These are phyloP conservation scores for Casuarina equisetifolia DNA, from an alignment of 306 rosid genomes.

Conservation along the genomic window DNA sequence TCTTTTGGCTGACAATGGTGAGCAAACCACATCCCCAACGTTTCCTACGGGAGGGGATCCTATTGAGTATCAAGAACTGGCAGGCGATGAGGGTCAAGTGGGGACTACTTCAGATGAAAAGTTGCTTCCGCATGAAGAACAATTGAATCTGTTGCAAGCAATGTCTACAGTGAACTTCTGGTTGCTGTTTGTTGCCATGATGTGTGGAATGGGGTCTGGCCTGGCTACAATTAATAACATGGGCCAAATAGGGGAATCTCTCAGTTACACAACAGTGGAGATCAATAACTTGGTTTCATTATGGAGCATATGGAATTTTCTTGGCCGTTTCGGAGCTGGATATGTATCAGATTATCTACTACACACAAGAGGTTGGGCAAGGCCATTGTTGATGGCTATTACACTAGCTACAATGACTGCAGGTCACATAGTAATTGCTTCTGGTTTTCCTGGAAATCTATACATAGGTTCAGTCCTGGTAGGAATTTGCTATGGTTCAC, in stretches of 20 bases:
- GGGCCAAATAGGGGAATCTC: slow-evolving; percentile 86
- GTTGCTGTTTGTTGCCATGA: slow-evolving; percentile 77
- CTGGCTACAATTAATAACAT: slow-evolving; percentile 79
- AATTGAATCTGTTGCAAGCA: slow-evolving; percentile 57
- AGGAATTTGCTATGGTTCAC: slow-evolving; percentile 83
- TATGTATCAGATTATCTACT: slow-evolving; percentile 72
- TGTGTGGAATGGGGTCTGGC: slow-evolving; percentile 89
- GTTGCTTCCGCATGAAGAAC: slow-evolving; percentile 33
- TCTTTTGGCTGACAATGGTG: slow-evolving; percentile 22
- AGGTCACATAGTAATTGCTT: slow-evolving; percentile 71
- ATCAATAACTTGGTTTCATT: slow-evolving; percentile 68
- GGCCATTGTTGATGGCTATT: slow-evolving; percentile 65
- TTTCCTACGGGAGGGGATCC: slow-evolving; percentile 23
- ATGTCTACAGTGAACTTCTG: slow-evolving; percentile 67
- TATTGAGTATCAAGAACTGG: slow-evolving; percentile 48
- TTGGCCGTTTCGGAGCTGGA: slow-evolving; percentile 91
- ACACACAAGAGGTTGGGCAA: slow-evolving; percentile 69
- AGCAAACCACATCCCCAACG: slow-evolving; percentile 26
- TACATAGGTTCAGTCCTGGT: slow-evolving; percentile 77
- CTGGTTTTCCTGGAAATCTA: slow-evolving; percentile 70
- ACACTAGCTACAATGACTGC: slow-evolving; percentile 57
- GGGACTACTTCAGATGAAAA: slow-evolving; percentile 25
- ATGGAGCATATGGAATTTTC: slow-evolving; percentile 97
- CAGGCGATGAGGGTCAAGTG: slow-evolving; percentile 38
- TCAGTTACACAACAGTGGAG: slow-evolving; percentile 64